These are phyloP conservation scores for Candida ficus DNA, from an alignment of 805 yeast species.

Conservation along the genomic window DNA sequence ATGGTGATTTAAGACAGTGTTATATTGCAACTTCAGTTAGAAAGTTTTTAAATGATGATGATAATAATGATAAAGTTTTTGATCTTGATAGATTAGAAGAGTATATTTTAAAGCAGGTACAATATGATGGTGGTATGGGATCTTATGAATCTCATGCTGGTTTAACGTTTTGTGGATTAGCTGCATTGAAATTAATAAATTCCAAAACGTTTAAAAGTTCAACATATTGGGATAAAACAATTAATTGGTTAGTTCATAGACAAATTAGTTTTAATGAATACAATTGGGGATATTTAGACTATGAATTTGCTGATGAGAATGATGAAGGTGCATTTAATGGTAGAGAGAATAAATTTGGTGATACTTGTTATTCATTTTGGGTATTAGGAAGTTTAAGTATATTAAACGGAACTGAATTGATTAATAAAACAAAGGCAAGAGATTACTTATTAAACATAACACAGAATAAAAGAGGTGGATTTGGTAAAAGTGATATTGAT, in stretches of 20 bases:
- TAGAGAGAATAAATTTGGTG: constrained; percentile 75
- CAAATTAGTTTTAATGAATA: constrained; percentile 42
- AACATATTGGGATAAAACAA: constrained; percentile 33
- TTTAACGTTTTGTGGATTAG: constrained; percentile 77
- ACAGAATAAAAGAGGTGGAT: constrained; percentile 76
- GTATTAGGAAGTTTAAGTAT: constrained; percentile 47
- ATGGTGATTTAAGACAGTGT: constrained; percentile 66
- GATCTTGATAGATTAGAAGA: constrained; percentile 34
- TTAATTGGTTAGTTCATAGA: constrained; percentile 58
- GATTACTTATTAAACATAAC: constrained; percentile 48
- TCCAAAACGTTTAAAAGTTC: constrained; percentile 16
- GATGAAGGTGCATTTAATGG: constrained; percentile 86
- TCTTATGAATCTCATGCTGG: constrained; percentile 80
- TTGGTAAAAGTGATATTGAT: constrained; percentile 57
- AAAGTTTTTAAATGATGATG: constrained; percentile 31
- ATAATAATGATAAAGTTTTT: constrained; percentile 23
- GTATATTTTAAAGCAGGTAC: constrained; percentile 33
- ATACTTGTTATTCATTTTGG: constrained; percentile 91
- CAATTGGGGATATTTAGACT: constrained; percentile 19
- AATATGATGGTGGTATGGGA: constrained; percentile 72
- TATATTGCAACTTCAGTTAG: constrained; percentile 69
- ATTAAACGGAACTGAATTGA: constrained; percentile 20
- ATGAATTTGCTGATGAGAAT: constrained; percentile 35
- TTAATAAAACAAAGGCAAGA: constrained; percentile 32
- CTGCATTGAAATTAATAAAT: constrained; percentile 44